Conservation (phyloP, 495 filamentous ascomycete genomes). For the Podospora pseudopauciseta region DNA sequence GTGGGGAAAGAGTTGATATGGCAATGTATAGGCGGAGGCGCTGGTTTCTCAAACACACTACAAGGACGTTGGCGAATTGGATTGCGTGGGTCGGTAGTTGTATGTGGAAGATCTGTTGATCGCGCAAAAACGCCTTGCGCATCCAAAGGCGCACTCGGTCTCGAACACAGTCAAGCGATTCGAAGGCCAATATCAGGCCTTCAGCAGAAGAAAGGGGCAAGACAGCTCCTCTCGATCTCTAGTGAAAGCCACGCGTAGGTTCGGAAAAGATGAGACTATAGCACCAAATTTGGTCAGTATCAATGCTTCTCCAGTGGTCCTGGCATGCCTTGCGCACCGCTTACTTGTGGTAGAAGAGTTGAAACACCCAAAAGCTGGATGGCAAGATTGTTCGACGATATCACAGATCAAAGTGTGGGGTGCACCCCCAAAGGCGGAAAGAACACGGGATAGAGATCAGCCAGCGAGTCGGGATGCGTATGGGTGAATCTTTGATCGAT, state of each 20-base stretch:
- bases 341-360: slow-evolving; percentile 28
- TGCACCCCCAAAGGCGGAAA: slow-evolving; percentile 9
- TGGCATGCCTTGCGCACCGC: slow-evolving; percentile 17
- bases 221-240: neutral
- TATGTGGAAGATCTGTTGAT: slow-evolving; percentile 9
- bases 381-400: slow-evolving; percentile 22
- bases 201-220: neutral
- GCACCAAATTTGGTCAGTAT: slow-evolving; percentile 31
- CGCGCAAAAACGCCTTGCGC: neutral
- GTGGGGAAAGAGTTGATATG: slow-evolving; percentile 16
- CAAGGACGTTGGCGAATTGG: neutral
- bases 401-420: slow-evolving; percentile 24
- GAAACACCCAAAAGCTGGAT: slow-evolving; percentile 22
- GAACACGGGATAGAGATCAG: slow-evolving; percentile 14
- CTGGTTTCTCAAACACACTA: neutral
- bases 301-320: slow-evolving; percentile 20
- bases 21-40: neutral
- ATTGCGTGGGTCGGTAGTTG: neutral
- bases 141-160: neutral
- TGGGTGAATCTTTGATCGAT: slow-evolving; percentile 11
- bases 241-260: slow-evolving; percentile 2
- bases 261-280: slow-evolving; percentile 26
- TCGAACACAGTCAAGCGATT: neutral
- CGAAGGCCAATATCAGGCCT: neutral
- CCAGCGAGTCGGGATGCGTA: slow-evolving; percentile 16